phyloP scores from a whole-genome alignment of 768 basidiomycete species.

The Mycena venus region DNA sequence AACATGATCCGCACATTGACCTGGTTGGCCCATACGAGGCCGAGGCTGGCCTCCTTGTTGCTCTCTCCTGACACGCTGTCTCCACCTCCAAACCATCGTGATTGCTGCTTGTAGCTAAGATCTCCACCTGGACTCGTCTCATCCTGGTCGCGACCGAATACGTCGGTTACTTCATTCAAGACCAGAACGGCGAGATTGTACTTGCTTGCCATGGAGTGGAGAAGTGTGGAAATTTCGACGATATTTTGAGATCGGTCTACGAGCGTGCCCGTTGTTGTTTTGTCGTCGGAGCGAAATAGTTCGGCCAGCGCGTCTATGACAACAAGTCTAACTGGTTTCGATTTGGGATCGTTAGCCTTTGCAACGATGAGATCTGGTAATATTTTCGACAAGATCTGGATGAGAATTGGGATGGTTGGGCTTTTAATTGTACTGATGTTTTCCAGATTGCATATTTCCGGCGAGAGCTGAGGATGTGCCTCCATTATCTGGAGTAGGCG shows the following conservation, averaged over 20 bases:
- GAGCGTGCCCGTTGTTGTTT: constrained; percentile 72
- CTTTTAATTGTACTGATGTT: constrained; percentile 74
- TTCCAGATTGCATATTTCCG: constrained; percentile 59
- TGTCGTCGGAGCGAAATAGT: constrained; percentile 77
- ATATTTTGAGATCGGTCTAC: constrained; percentile 82
- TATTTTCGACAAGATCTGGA: constrained; percentile 65
- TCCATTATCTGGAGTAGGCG: constrained; percentile 78
- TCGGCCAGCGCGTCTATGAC: constrained; percentile 92
- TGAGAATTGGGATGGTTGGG: constrained; percentile 66
- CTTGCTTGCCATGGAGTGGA: constrained; percentile 78
- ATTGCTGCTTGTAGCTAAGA: constrained; percentile 78
- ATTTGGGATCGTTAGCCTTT: constrained; percentile 41
- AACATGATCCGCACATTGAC: constrained; percentile 90
- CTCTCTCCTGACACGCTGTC: constrained; percentile 69
- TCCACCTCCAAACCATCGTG: constrained; percentile 81
- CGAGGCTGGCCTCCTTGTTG: constrained; percentile 85
- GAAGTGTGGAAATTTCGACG: constrained; percentile 71
- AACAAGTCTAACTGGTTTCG: constrained; percentile 80
- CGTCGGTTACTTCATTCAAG: constrained; percentile 91
- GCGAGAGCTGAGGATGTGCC: constrained; percentile 60
- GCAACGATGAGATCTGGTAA: constrained; percentile 66
- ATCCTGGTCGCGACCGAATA: constrained; percentile 61
- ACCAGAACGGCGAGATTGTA: constrained; percentile 83
- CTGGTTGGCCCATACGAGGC: constrained; percentile 95
- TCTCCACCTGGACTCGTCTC: constrained; percentile 44